Evolutionary conservation across 176 grass and related monocot genomes (phyloP), one percentile per base, ranked within the genome.

Genomic region (Phyllostachys edulis): DNA sequence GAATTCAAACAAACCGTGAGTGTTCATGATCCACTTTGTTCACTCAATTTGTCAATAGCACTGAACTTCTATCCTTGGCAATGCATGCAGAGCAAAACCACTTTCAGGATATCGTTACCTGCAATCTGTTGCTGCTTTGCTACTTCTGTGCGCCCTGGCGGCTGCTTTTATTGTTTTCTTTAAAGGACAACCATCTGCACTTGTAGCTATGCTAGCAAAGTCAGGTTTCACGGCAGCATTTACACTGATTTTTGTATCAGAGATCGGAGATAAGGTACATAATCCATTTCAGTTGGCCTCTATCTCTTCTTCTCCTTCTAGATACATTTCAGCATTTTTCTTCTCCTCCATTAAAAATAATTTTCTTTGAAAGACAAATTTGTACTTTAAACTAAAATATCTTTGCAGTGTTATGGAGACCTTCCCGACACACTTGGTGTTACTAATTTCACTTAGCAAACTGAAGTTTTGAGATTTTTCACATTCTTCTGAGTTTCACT

Each of bases 221-320:
- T 98, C 96, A 61, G 96, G 96, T 84, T 98, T 95, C 74, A 98
- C 93, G 0, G 96, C 93, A 72, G 96, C 93, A 78, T 98, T 98
- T 88, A 75, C 81, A 17, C 81, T 98, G 27, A 98, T 98, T 85
- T 95, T 92, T 87, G 96, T 98, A 79, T 98, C 93, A 49, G 96
- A 98, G 86, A 94, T 98, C 63, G 96, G 96, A 34, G 93, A 98
- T 85, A 98, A 98, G 93, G 93, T 98, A 90, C 57, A 39, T 13
- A 91, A 36, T 51, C 36, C 24, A 70, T 73, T 52, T 32, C 65
- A 40, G 20, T 45, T 46, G 8, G 4, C 34, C 17, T 45, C 8
- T 77, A 54, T 65, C 18, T 38, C 44, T 51, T 40, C 42, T 18
- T 66, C 11, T 56, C 4, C 47, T n/a, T 73, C 2, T 36, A 29